Evolutionary conservation across 139 green algal species (phyloP).

Genomic region (Closterium sp.): DNA sequence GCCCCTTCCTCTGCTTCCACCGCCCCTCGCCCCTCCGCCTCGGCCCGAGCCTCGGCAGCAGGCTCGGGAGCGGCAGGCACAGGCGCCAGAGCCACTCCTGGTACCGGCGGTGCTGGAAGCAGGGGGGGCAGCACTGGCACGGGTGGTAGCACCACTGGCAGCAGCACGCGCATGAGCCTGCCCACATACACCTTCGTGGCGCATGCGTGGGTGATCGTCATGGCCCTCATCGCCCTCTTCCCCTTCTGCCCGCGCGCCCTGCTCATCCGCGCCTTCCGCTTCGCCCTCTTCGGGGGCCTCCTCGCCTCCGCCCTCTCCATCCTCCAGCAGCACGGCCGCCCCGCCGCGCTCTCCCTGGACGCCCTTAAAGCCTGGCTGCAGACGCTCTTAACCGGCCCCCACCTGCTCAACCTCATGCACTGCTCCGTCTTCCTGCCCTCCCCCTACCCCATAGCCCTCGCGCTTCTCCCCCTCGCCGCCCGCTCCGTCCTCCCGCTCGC

Average conservation of each 20-base stretch:
- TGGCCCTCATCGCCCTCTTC: neutral
- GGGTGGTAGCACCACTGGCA: neutral
- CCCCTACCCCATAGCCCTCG: neutral
- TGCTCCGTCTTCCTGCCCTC: neutral
- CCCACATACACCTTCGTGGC: neutral
- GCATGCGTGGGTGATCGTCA: neutral
- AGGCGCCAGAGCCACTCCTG: too few relatives aligned
- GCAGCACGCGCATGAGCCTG: neutral
- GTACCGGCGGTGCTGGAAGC: neutral
- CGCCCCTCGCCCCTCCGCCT: too few relatives aligned
- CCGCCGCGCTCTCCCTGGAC: neutral
- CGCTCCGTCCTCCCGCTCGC: neutral
- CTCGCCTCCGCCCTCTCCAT: neutral
- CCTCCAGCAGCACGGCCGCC: neutral
- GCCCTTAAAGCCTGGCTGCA: neutral
- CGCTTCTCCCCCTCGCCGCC: neutral
- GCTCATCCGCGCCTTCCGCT: neutral
- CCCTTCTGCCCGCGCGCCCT: neutral
- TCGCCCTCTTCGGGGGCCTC: neutral
- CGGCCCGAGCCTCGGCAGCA: neutral
- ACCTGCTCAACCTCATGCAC: neutral
- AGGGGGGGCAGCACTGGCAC: neutral
- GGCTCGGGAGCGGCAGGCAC: too few relatives aligned
- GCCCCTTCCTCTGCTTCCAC: neutral
- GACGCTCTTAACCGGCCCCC: neutral